phyloP scores from a whole-genome alignment of 2,329 filamentous ascomycete genomes.

The Zymoseptoria crescenta region DNA sequence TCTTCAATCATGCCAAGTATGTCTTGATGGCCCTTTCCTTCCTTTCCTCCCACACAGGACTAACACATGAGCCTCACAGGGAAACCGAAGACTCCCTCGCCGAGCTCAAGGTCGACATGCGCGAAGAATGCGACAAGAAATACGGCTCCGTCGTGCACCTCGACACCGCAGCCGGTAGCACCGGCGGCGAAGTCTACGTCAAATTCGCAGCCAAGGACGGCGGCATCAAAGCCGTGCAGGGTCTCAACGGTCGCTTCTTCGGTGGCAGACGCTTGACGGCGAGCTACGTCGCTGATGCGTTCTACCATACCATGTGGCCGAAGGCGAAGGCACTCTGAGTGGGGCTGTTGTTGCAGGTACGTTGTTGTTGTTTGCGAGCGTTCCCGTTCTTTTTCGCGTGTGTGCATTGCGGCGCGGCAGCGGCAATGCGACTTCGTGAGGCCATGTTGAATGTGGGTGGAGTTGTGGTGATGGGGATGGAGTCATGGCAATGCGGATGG shows the following conservation, averaged over 20 bases:
- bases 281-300: conserved; percentile 91
- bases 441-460: not conserved
- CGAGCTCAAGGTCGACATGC: conserved; percentile 88
- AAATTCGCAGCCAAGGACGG: conserved; percentile 96
- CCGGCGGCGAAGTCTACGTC: conserved; percentile 95
- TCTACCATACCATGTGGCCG: conserved; percentile 59
- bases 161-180: conserved; percentile 66
- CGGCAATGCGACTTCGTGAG: not conserved
- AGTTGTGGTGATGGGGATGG: no score
- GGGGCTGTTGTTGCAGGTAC: not conserved
- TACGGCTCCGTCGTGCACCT: conserved; percentile 98
- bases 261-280: conserved; percentile 88
- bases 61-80: conserved; percentile 39
- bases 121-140: conserved; percentile 84
- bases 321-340: conserved; percentile 15
- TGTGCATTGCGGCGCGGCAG: not conserved
- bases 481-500: no score
- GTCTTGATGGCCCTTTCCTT: conserved; percentile 35
- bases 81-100: conserved; percentile 74
- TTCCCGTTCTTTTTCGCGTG: not conserved
- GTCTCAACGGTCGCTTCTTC: conserved; percentile 93
- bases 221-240: conserved; percentile 95
- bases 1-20: conserved; percentile 89
- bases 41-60: not conserved
- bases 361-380: not conserved